Percentiles rank a stretch among this genome's conserved stretches.
phyloP scores from a whole-genome alignment of 495 filamentous ascomycete species.

The Penicillium canescens region DNA sequence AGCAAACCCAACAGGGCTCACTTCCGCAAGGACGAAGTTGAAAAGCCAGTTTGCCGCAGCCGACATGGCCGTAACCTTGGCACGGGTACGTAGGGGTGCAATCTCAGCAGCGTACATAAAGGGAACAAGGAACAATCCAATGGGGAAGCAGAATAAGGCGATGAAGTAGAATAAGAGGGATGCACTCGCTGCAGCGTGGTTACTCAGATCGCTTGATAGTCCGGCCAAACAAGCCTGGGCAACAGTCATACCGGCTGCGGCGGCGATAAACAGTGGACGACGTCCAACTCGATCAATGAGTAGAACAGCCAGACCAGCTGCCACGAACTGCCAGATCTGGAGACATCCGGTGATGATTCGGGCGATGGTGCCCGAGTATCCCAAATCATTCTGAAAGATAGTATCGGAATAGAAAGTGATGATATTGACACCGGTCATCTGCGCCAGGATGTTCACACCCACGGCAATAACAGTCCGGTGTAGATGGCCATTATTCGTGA shows the following conservation, averaged over 20 bases:
- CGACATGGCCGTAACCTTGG: slow-evolving; percentile 61
- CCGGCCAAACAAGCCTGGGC: slow-evolving; percentile 60
- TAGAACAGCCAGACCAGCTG: slow-evolving; percentile 24
- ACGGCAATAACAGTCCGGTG: slow-evolving; percentile 26
- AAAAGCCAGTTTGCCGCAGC: slow-evolving; percentile 36
- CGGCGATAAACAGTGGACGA: slow-evolving; percentile 59
- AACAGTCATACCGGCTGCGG: slow-evolving; percentile 58
- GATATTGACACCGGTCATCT: slow-evolving; percentile 32
- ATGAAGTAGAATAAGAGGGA: slow-evolving; percentile 58
- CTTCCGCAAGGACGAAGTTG: slow-evolving; percentile 54
- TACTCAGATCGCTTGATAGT: slow-evolving; percentile 28
- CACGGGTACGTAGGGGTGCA: slow-evolving; percentile 60
- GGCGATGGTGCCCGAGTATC: slow-evolving; percentile 20
- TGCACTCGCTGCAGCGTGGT: slow-evolving; percentile 30
- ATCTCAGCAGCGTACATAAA: slow-evolving; percentile 66
- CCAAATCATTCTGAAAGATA: slow-evolving; percentile 19
- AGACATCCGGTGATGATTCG: slow-evolving; percentile 24
- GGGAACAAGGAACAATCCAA: slow-evolving; percentile 65
- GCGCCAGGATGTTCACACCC: slow-evolving; percentile 22
- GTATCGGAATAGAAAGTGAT: slow-evolving; percentile 31
- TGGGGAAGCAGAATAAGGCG: slow-evolving; percentile 64
- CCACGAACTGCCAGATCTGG: slow-evolving; percentile 29
- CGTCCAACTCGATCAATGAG: slow-evolving; percentile 29
- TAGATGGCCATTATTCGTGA: slow-evolving; percentile 33
- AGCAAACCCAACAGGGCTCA: slow-evolving; percentile 59